phyloP scores from a whole-genome alignment of 176 grass and related monocot genomes.

The Aegilops bicornis region DNA sequence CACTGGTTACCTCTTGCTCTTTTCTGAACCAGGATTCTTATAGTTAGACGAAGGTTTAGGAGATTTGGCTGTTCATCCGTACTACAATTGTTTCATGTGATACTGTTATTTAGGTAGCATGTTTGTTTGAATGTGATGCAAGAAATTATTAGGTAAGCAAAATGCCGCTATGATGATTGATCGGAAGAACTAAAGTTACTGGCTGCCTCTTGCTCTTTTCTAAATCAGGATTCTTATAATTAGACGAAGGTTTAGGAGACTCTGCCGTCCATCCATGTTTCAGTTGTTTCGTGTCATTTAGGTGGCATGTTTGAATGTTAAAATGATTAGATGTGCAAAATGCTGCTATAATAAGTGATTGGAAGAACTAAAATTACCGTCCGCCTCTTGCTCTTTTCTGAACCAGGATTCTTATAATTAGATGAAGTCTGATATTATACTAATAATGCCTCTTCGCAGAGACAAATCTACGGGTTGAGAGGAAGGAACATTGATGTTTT shows the following conservation, averaged over 20 bases:
- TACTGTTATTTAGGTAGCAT: background rate
- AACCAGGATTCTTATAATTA: background rate
- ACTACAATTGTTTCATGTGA: too few relatives aligned
- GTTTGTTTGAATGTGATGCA: background rate
- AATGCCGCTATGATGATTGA: background rate
- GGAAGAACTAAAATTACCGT: constrained; percentile 5
- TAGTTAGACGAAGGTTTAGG: background rate
- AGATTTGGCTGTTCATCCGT: background rate
- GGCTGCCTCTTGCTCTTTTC: constrained; percentile 16
- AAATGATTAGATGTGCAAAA: background rate
- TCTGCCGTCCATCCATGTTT: background rate
- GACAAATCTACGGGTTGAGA: constrained; percentile 81
- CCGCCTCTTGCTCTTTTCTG: constrained; percentile 19
- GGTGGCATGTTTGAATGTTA: background rate
- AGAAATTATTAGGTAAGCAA: background rate
- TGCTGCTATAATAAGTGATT: background rate
- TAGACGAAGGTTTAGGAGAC: background rate
- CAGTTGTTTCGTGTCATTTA: background rate
- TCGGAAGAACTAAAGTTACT: constrained; percentile 11
- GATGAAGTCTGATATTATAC: background rate
- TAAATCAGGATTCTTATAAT: background rate
- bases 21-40: background rate
- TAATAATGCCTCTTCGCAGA: constrained; percentile 53
- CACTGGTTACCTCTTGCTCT: constrained; percentile 6
- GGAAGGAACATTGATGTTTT: constrained; percentile 89